Base-by-base conservation (phyloP, 306 rosid genomes). In the Canavalia gladiata region DNA sequence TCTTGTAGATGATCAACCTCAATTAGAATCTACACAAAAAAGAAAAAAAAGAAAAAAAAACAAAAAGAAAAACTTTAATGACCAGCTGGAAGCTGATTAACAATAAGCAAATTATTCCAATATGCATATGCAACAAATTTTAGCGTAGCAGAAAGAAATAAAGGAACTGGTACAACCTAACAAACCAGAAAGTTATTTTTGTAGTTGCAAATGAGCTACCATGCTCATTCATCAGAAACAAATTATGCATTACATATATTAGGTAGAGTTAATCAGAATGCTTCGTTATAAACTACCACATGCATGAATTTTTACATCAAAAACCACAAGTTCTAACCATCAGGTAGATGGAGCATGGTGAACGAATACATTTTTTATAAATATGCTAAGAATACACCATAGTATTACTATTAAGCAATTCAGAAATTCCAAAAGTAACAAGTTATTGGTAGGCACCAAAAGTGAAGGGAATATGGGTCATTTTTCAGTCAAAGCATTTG, bases 1-100 rank as follows among this genome's bases (percentile, higher is more conserved):
- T 93, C 97, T 95, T 95, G 98, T 58, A 95, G 89, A 88, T 93
- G 94, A 89, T 95, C 98, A 65, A 95, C 94, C 92, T 95, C 99
- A 52, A 95, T 83, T 66, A 95, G 80, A 80, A 95, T 93, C 99
- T 95, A 76, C 37, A 66, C 11, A 4, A 64, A 60, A 41, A 4
- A 64, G 65, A 41, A 8, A 62, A 84, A 78, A 68, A 30, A 35
- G 2, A 77, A 37, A 4, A 81, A 3, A 64, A 56, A 46, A 8
- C 57, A 84, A 78, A 68, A 30, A 31, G 2, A 77, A 50, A 6
- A 66, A 52, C 51, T 66, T 68, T 29, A 79, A 66, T 46, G 47
- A 46, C 68, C 57, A 55, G 55, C 71, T 39, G 52, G 54, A 80
- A 76, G 47, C 57, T 43, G 7, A 75, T 62, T 51, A 56, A 80